Percentiles rank a stretch among this genome's conserved stretches.
Conservation (phyloP, 2,329 filamentous ascomycete species). For the Capronia americana region DNA sequence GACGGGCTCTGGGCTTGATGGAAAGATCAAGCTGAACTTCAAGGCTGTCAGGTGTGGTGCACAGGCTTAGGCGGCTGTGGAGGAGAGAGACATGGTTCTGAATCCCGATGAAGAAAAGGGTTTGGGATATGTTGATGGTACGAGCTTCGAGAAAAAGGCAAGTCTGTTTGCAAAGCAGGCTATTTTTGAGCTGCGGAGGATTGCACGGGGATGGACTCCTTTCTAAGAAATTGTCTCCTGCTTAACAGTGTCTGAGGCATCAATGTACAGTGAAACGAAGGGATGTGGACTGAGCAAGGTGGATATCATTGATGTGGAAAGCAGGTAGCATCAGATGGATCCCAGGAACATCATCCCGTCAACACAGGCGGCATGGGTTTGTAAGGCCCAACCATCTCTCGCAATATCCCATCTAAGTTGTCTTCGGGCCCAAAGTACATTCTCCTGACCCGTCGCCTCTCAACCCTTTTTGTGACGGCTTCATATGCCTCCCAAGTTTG, state of each 20-base stretch:
- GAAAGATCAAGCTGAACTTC: too few species aligned
- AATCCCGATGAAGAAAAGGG: neutral
- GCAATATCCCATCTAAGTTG: neutral
- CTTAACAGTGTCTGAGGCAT: neutral
- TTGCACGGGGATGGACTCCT: neutral
- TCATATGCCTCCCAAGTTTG: neutral
- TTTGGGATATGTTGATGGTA: neutral
- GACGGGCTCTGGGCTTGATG: too few species aligned
- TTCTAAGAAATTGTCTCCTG: neutral
- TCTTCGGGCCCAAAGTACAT: neutral
- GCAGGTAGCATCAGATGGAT: conserved; percentile 11
- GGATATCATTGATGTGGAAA: conserved; percentile 19
- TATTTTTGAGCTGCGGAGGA: neutral
- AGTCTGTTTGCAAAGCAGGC: neutral
- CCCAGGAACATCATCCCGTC: conserved; percentile 8
- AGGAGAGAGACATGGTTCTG: neutral
- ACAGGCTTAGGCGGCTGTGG: neutral
- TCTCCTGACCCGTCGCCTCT: neutral
- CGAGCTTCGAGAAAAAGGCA: neutral
- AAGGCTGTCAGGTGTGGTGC: neutral
- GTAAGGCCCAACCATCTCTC: neutral
- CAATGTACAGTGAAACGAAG: neutral
- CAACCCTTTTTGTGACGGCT: neutral
- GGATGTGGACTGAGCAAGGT: conserved; percentile 7
- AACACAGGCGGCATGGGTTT: neutral